Evolutionary conservation across 441 rosid genomes (phyloP), one percentile per base, ranked within the genome.

Genomic region (Gossypium gossypioides): DNA sequence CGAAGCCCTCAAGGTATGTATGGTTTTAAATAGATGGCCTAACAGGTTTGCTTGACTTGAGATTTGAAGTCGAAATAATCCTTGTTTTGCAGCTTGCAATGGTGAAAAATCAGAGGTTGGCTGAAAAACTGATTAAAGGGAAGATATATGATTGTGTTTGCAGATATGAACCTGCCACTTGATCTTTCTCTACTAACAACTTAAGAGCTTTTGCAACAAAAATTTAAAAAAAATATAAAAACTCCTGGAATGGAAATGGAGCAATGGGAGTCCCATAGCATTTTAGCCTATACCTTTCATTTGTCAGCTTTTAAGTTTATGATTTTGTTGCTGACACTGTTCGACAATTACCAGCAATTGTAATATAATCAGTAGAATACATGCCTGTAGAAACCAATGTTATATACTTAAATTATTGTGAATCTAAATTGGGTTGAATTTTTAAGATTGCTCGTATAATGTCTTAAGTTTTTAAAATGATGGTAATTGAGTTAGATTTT

Each of bases 21-120:
- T 27, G 32, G 32, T 0, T 27, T 27, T 27, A 15, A 60, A 29
- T 50, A 51, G 22, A 55, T 8, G 18, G 3, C 27, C 4, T 19
- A 40, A 54, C 15, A 65, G 34, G 70, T 22, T 66, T 66, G 40
- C 34, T 24, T 1, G 57, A 48, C 15, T 29, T 3, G 1, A 48
- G 1, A 71, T 60, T 66, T 15, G 71, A 48, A 54, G 25, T 59
- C 86, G 1, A 13, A 19, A 29, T 61, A 16, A 27, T 27, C 52
- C 42, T 72, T 70, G 13, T 56, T 27, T 80, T 82, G 81, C 89
- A 95, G 99, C 88, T 95, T 62, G 99, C 99, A 44, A 95, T 95
- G 99, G 98, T 95, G 84, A 92, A 95, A 90, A 95, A 95, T 73
- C 99, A 95, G 75, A 89, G 99, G 78, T 77, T 96, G 81, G 98